phyloP scores from a whole-genome alignment of 2,329 filamentous ascomycete species.

The Clarireedia monteithiana region DNA sequence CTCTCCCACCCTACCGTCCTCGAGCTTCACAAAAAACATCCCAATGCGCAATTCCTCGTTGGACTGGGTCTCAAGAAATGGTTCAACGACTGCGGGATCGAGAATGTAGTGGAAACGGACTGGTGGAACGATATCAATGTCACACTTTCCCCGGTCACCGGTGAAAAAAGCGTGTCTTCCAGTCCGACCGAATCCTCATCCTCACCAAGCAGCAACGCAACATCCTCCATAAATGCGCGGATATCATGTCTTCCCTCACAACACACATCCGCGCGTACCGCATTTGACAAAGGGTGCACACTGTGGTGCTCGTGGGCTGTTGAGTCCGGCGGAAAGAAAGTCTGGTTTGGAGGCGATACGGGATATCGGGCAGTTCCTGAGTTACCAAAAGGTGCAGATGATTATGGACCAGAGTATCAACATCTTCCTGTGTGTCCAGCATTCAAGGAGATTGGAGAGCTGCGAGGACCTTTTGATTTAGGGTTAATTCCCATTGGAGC shows the following conservation, averaged over 20 bases:
- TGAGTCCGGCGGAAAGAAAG: slow-evolving; percentile 62
- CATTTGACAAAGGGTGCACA: slow-evolving; percentile 61
- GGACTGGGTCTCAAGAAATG: slow-evolving; percentile 75
- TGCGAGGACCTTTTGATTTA: slow-evolving; percentile 80
- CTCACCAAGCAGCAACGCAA: slow-evolving; percentile 18
- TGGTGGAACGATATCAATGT: slow-evolving; percentile 88
- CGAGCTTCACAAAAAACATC: slow-evolving; percentile 62
- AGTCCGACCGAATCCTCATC: slow-evolving; percentile 24
- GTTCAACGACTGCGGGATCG: slow-evolving; percentile 65
- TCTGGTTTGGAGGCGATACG: slow-evolving; percentile 87
- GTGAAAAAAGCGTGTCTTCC: slow-evolving; percentile 22
- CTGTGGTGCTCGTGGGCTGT: slow-evolving; percentile 88
- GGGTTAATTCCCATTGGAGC: slow-evolving; percentile 91
- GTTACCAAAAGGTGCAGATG: slow-evolving; percentile 54
- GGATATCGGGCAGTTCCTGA: slow-evolving; percentile 75
- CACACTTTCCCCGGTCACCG: slow-evolving; percentile 42
- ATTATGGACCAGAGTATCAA: slow-evolving; percentile 61
- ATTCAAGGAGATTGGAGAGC: slow-evolving; percentile 73
- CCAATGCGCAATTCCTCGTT: slow-evolving; percentile 80
- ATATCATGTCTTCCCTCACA: slow-evolving; percentile 79
- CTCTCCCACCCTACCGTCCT: slow-evolving; percentile 69
- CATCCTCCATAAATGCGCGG: slow-evolving; percentile 54
- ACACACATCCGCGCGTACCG: slow-evolving; percentile 64
- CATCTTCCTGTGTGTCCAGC: slow-evolving; percentile 70
- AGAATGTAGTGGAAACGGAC: slow-evolving; percentile 80